These are phyloP conservation scores for Pythium biforme DNA, from an alignment of 352 stramenopile genomes.

Conservation along the genomic window DNA sequence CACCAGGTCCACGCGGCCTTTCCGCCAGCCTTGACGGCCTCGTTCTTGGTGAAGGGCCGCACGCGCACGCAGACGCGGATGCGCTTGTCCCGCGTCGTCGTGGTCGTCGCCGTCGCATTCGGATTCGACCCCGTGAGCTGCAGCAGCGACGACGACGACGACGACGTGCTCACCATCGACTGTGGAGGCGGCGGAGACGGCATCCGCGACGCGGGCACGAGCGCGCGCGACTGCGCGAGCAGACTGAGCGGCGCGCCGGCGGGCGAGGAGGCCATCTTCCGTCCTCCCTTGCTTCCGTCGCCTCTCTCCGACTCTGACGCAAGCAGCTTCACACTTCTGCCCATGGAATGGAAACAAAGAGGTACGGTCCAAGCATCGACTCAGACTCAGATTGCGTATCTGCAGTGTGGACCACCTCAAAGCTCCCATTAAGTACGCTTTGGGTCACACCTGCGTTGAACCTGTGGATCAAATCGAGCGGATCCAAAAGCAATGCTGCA, in stretches of 20 bases:
- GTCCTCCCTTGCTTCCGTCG: too few relatives aligned
- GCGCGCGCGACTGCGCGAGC: slow-evolving; percentile 12
- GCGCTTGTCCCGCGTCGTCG: slow-evolving; percentile 48
- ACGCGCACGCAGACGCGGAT: slow-evolving; percentile 81
- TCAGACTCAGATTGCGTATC: background rate
- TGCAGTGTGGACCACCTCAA: background rate
- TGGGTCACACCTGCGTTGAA: background rate
- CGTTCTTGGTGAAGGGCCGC: slow-evolving; percentile 72
- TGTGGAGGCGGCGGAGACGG: too few relatives aligned
- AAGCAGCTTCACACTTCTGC: too few relatives aligned
- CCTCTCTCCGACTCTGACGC: background rate
- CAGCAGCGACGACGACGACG: background rate
- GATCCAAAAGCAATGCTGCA: background rate
- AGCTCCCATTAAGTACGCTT: background rate
- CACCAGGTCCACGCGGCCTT: slow-evolving; percentile 86
- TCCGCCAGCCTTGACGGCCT: slow-evolving; percentile 61
- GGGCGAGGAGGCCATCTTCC: slow-evolving; percentile 6
- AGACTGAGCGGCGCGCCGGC: slow-evolving; percentile 3
- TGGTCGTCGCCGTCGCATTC: slow-evolving; percentile 12
- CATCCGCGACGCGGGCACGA: slow-evolving; percentile 2
- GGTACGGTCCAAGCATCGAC: background rate
- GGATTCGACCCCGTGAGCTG: background rate
- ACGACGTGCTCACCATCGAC: background rate
- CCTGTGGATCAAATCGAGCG: background rate
- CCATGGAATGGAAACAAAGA: background rate